Base-by-base conservation (phyloP, 441 rosid genomes). In the Mallotus japonicus region DNA sequence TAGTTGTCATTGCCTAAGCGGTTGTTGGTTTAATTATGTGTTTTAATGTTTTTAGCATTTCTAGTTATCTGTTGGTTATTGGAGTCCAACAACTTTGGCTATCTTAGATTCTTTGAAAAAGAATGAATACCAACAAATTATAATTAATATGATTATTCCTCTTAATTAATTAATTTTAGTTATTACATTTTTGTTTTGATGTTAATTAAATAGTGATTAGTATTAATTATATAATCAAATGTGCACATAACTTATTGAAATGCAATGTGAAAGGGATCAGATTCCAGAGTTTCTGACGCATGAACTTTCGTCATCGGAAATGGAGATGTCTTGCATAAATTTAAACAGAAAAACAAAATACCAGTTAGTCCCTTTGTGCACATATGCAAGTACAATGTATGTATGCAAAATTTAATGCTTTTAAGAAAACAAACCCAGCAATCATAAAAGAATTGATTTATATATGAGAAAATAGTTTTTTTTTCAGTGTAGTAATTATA, bases 211-310 rank as follows among this genome's bases (percentile, higher is more conserved):
- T 28, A 28, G 32, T 28, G 32, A 28, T 28, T 28, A 28, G 32
- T 9, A 44, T 12, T 19, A 40, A 40, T 3, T 17, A 11, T 63
- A 2, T 15, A 46, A 10, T 22, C 8, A 40, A 24, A 34, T 20
- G 1, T 11, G 34, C 61, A n/a, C 1, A 14, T 56, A 40, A 20
- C 4, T 40, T 24, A 67, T 32, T 59, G 37, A 44, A 58, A 46
- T 53, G 5, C 47, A 47, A 62, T 75, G 70, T 75, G 78, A 57
- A 79, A 71, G 65, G 82, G 63, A 74, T 70, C 77, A 6, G 22
- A 40, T 34, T 1, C 1, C n/a, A 4, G 47, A 42, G 8, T 28
- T 75, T 54, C 22, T 62, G 8, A 75, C 55, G 9, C 44, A 17
- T 62, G 8, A 22, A 3, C 28, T 32, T 9, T 51, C 14, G 16